phyloP scores from a whole-genome alignment of 148 eudicot genomes.

The Polygonum maritimum region DNA sequence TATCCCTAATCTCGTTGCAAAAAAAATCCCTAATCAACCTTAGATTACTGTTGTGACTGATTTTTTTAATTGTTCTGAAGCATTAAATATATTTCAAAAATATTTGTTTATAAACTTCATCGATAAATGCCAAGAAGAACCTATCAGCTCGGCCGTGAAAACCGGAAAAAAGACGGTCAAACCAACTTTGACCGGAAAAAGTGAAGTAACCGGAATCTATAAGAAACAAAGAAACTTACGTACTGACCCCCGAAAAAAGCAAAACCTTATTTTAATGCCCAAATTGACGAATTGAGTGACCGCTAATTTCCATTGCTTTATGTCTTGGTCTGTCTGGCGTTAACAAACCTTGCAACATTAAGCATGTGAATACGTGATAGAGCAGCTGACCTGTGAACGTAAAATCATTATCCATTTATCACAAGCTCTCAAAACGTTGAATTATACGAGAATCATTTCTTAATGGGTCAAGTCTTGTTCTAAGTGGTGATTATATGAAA shows the following conservation, averaged over 20 bases:
- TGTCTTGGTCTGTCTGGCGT: conserved; percentile 5
- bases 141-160: neutral
- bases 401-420: neutral
- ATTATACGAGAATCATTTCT: neutral
- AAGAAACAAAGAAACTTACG: neutral
- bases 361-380: neutral
- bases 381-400: neutral
- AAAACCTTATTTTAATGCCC: neutral
- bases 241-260: neutral
- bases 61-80: too few relatives aligned
- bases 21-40: too few relatives aligned
- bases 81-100: too few relatives aligned
- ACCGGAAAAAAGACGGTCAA: neutral
- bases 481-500: neutral
- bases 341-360: neutral
- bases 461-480: too few relatives aligned
- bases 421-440: neutral
- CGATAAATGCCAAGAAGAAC: neutral
- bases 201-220: neutral
- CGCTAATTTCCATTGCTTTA: neutral
- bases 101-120: neutral
- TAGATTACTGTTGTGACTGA: too few relatives aligned
- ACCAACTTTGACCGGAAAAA: neutral
- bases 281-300: neutral
- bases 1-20: too few relatives aligned